These are phyloP conservation scores for Metschnikowia vanudenii DNA, from an alignment of 805 yeast genomes.

Conservation along the genomic window DNA sequence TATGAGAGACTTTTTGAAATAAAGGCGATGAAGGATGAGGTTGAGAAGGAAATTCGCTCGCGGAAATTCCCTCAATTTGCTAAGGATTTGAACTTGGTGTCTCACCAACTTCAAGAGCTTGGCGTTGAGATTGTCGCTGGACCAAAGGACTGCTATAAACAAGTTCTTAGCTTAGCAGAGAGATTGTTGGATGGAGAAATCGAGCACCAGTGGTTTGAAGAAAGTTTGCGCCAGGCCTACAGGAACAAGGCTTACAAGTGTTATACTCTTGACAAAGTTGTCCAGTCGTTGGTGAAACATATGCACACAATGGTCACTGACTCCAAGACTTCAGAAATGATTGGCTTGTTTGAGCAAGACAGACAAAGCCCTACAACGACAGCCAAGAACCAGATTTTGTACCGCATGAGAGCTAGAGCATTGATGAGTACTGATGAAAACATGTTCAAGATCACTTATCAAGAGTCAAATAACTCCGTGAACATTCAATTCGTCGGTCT, in stretches of 20 bases:
- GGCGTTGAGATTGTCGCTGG: slow-evolving; percentile 67
- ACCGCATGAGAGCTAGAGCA: slow-evolving; percentile 82
- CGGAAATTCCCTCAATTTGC: slow-evolving; percentile 76
- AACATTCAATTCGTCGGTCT: slow-evolving; percentile 80
- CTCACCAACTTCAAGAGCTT: slow-evolving; percentile 77
- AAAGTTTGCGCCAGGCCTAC: slow-evolving; percentile 90
- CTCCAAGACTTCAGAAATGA: slow-evolving; percentile 72
- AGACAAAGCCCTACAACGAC: slow-evolving; percentile 62
- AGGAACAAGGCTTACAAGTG: slow-evolving; percentile 89
- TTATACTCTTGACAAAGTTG: slow-evolving; percentile 89
- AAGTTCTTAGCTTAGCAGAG: slow-evolving; percentile 72
- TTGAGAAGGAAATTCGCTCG: slow-evolving; percentile 65
- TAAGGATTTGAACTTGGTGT: slow-evolving; percentile 75
- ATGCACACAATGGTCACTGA: slow-evolving; percentile 83
- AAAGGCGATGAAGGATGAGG: slow-evolving; percentile 67
- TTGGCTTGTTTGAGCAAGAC: slow-evolving; percentile 80
- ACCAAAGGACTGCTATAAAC: slow-evolving; percentile 64
- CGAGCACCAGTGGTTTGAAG: slow-evolving; percentile 95
- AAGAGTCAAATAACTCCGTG: slow-evolving; percentile 50
- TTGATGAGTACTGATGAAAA: slow-evolving; percentile 81
- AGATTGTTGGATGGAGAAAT: slow-evolving; percentile 82
- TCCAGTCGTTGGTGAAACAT: slow-evolving; percentile 72
- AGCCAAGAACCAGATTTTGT: slow-evolving; percentile 83
- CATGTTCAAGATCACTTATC: slow-evolving; percentile 83
- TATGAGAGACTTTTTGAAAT: slow-evolving; percentile 80